Evolutionary conservation across 2,329 filamentous ascomycete genomes (phyloP).

Genomic region (Myriosclerotinia scirpicola): DNA sequence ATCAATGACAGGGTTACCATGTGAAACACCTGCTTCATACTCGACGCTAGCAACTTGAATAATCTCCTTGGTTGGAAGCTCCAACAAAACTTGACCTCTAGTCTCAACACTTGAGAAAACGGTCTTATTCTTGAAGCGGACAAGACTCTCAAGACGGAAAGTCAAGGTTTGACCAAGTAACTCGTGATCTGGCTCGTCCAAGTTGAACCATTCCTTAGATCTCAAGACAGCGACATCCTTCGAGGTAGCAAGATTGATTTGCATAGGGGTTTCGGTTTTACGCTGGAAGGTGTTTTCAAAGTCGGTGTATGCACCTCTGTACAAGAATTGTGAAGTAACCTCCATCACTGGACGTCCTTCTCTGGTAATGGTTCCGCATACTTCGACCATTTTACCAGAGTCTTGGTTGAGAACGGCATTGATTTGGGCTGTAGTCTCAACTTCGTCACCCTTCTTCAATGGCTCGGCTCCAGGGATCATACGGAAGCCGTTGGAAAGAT

Average conservation of each 20-base stretch:
- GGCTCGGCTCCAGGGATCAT: constrained; percentile 97
- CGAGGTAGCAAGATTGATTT: constrained; percentile 80
- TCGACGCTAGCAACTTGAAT: constrained; percentile 97
- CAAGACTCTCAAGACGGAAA: constrained; percentile 90
- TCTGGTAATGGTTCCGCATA: constrained; percentile 93
- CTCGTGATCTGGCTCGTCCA: constrained; percentile 81
- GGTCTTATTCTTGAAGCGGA: constrained; percentile 92
- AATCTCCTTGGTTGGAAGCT: constrained; percentile 94
- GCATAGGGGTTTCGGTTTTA: constrained; percentile 92
- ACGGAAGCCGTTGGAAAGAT: constrained; percentile 95
- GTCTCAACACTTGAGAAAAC: constrained; percentile 92
- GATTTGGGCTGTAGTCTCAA: constrained; percentile 91
- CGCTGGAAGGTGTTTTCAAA: constrained; percentile 99
- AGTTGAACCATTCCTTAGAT: constrained; percentile 96
- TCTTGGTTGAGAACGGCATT: constrained; percentile 98
- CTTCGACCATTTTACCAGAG: constrained; percentile 98
- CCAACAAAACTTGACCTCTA: constrained; percentile 85
- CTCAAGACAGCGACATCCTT: constrained; percentile 92
- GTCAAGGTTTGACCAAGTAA: constrained; percentile 90
- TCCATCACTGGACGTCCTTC: constrained; percentile 90
- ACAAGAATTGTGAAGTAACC: constrained; percentile 96
- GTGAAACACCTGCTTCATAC: constrained; percentile 86
- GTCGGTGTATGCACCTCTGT: constrained; percentile 88
- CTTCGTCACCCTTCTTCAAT: constrained; percentile 89
- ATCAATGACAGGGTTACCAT: constrained; percentile 95